Percentiles rank a stretch among this genome's conserved stretches.
These are phyloP conservation scores for Panicum virgatum DNA, from an alignment of 202 grass and related monocot species.

Conservation along the genomic window DNA sequence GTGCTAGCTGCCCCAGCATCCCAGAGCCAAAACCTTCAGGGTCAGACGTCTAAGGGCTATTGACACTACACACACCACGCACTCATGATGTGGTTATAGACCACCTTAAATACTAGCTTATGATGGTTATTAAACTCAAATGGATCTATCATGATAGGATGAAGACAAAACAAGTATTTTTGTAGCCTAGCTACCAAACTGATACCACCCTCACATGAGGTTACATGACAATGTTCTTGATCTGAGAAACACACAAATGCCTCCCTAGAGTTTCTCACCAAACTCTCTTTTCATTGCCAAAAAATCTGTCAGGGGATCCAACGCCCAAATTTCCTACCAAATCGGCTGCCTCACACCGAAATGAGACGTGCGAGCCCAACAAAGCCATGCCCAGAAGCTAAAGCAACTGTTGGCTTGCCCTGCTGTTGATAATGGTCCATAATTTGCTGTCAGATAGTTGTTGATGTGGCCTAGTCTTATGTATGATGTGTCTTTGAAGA, in stretches of 20 bases:
- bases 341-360: not conserved
- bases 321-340: slow-evolving; percentile 48
- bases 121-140: slow-evolving; percentile 27
- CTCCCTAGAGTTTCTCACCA: slow-evolving; percentile 42
- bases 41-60: not conserved
- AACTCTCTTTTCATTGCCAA: slow-evolving; percentile 26
- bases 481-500: slow-evolving; percentile 5
- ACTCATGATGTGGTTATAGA: not conserved
- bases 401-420: slow-evolving; percentile 15
- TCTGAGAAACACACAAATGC: not conserved
- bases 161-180: slow-evolving; percentile 32
- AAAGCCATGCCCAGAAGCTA: slow-evolving; percentile 16
- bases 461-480: slow-evolving; percentile 35
- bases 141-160: slow-evolving; percentile 34
- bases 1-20: slow-evolving; percentile 39
- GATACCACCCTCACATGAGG: slow-evolving; percentile 38
- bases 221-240: slow-evolving; percentile 41
- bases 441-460: not conserved
- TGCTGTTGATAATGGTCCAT: slow-evolving; percentile 12
- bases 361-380: slow-evolving; percentile 23
- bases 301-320: slow-evolving; percentile 21
- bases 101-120: slow-evolving; percentile 14
- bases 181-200: slow-evolving; percentile 35
- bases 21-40: not conserved
- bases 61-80: not conserved